Evolutionary conservation across 495 filamentous ascomycete genomes (phyloP).

Genomic region (Halenospora varia): DNA sequence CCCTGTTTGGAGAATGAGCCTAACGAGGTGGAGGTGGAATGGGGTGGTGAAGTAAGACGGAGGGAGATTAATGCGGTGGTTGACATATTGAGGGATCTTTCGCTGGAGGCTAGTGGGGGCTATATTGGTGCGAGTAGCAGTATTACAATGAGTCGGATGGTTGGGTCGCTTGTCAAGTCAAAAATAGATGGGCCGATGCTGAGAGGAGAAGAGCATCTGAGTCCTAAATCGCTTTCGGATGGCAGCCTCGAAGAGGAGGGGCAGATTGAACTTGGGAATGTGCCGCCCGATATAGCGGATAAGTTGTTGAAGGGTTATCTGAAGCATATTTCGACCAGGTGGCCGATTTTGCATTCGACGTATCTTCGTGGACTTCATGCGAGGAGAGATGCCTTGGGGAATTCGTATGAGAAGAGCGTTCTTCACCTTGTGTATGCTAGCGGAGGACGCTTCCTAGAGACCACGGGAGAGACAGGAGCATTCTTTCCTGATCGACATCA

Average conservation of each 20-base stretch:
- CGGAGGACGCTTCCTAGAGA: slow-evolving; percentile 7
- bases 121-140: slow-evolving; percentile 8
- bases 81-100: neutral
- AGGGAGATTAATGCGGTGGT: neutral
- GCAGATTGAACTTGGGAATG: neutral
- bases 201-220: slow-evolving; percentile 5
- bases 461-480: slow-evolving; percentile 6
- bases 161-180: slow-evolving; percentile 6
- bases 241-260: neutral
- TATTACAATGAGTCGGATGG: slow-evolving; percentile 3
- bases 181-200: neutral
- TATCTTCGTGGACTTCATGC: slow-evolving; percentile 1
- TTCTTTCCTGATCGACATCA: slow-evolving; percentile 2
- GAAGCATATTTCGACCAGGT: slow-evolving; percentile 10
- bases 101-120: slow-evolving; percentile 2
- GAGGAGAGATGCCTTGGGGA: neutral
- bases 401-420: neutral
- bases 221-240: neutral
- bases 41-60: neutral
- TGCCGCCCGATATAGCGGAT: slow-evolving; percentile 2
- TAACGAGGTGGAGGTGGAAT: neutral
- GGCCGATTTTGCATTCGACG: slow-evolving; percentile 1
- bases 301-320: slow-evolving; percentile 4
- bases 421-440: slow-evolving; percentile 3
- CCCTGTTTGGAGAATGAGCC: too few relatives aligned